Percentiles rank a stretch among this genome's conserved stretches.
These are phyloP conservation scores for Naegleria gruberi DNA, from an alignment of 208 protist genomes.

Conservation along the genomic window DNA sequence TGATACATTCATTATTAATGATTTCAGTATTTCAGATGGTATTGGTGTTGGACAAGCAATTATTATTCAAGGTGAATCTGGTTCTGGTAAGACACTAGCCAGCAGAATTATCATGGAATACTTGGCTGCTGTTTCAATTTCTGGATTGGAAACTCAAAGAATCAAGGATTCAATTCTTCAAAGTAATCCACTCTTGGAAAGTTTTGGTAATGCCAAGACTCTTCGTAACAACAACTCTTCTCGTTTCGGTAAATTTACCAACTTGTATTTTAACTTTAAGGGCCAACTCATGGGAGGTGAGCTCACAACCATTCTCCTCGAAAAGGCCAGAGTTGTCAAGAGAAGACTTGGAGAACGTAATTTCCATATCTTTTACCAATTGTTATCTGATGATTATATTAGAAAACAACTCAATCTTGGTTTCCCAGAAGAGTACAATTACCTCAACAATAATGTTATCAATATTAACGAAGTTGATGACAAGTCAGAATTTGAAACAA, in stretches of 20 bases:
- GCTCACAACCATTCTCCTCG: background rate
- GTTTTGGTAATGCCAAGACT: constrained; percentile 51
- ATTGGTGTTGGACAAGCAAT: background rate
- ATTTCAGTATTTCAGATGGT: background rate
- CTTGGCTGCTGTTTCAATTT: background rate
- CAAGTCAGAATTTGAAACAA: constrained; percentile 31
- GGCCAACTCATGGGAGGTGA: background rate
- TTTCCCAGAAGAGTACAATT: background rate
- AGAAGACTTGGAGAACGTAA: background rate
- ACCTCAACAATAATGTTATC: background rate
- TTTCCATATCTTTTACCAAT: constrained; percentile 22
- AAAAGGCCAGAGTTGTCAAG: background rate
- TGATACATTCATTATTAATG: background rate
- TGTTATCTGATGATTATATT: background rate
- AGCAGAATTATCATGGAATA: constrained; percentile 1
- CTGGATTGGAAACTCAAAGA: background rate
- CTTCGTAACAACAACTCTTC: constrained; percentile 50
- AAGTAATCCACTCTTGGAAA: constrained; percentile 7
- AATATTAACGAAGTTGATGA: constrained; percentile 39
- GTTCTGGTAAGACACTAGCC: constrained; percentile 19
- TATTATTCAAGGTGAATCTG: background rate
- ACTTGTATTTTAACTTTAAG: background rate
- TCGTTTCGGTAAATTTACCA: constrained; percentile 37
- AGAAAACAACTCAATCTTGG: background rate
- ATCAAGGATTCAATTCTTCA: background rate